Base-by-base conservation (phyloP, 208 protist genomes). In the Wallacemonas collosoma region DNA sequence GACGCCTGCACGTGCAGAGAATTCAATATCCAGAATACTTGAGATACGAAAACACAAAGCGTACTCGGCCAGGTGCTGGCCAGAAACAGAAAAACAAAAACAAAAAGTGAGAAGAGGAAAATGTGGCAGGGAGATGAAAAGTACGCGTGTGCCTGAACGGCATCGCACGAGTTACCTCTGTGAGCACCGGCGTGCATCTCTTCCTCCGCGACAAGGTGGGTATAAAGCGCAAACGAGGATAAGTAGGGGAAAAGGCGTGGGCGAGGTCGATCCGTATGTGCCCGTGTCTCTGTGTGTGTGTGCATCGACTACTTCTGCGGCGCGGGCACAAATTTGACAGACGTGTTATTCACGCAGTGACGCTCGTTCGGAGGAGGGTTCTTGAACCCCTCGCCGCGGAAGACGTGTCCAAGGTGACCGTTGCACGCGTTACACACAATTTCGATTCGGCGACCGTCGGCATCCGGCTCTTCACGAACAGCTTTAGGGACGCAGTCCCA, bases 361-460 rank as follows among this genome's bases (percentile, higher is more conserved):
- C 96, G 85, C 79, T 97, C 85, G 68, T 98, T 97, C n/a, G 91
- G 88, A 43, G 88, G 85, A 1, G 96, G 93, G 62, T 94, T 93
- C 15, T 43, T 74, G 71, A 97, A 95, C 26, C 89, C 81, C 76
- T 98, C 96, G 5, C 83, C 84, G 38, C 92, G 84, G 71, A 98
- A 98, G 4, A 98, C 80, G 73, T 98, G 96, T 1, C 96, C 96
- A 26, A 98, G 85, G 77, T 98, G 96, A 15, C 93, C 80, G 64
- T 93, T 94, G 79, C 96, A 98, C 39, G 87, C 82, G 61, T 91
- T 93, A 75, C 96, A 98, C 63, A 97, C 58, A 81, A 98, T 98
- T 64, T 98, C 96, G 1, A 71, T 82, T 2, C 96, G 84, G 2
- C 80, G 77, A 6, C 89, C 85, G 48, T 92, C 89, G 9, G 68